phyloP scores from a whole-genome alignment of 176 grass and related monocot genomes.

The Phyllostachys edulis region DNA sequence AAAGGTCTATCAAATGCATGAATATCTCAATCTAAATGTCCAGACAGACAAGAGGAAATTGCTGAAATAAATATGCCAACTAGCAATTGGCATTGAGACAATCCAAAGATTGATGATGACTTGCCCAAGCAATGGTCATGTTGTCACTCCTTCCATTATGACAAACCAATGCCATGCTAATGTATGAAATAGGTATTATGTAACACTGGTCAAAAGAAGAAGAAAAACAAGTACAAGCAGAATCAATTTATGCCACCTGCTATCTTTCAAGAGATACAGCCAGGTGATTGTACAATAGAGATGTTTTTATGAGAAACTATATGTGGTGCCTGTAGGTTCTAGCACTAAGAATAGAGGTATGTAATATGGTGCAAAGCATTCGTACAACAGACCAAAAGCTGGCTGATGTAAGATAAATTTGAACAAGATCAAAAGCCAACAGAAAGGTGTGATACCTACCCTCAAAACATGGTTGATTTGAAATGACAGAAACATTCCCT shows the following conservation, averaged over 20 bases:
- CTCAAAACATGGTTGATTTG: constrained; percentile 51
- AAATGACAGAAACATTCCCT: constrained; percentile 45
- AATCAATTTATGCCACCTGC: not conserved
- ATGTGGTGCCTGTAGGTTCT: not conserved
- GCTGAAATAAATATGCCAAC: not conserved
- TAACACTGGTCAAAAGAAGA: not conserved
- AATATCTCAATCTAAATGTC: not conserved
- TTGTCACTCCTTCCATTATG: not conserved
- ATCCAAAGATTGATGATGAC: not conserved
- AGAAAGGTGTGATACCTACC: constrained; percentile 31
- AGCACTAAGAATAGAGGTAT: not conserved
- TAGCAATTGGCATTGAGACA: not conserved
- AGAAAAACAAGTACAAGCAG: not conserved
- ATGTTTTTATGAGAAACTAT: not conserved
- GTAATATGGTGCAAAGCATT: not conserved
- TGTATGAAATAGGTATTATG: not conserved
- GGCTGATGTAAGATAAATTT: not conserved
- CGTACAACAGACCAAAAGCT: not conserved
- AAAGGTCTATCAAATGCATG: not conserved
- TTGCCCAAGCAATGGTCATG: not conserved
- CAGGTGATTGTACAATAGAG: not conserved
- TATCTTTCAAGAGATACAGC: constrained; percentile 12
- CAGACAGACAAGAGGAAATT: not conserved
- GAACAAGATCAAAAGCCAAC: constrained; percentile 1
- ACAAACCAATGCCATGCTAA: not conserved